Evolutionary conservation across 73 alveolate species (phyloP), one percentile per base, ranked within the genome.

Genomic region (Blepharisma stoltei): DNA sequence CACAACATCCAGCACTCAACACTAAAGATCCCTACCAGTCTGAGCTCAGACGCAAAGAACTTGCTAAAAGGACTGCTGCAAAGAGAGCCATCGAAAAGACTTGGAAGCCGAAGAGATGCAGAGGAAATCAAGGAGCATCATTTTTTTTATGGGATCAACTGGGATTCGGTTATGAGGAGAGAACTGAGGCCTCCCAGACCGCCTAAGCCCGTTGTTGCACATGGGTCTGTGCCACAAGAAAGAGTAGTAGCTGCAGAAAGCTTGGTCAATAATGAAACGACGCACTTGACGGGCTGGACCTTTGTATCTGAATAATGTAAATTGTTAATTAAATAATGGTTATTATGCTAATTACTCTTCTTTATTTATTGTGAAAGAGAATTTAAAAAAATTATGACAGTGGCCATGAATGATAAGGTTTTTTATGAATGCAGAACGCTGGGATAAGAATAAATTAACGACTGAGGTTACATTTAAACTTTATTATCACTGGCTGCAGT

Each of bases 1-100:
- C 90, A 95, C 68, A 95, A 93, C 78, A 95, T 95, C 23, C 88
- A 90, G 78, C 86, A 81, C 79, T 97, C 97, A 6, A 91, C 83
- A 54, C 80, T 95, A 48, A 88, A 93, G 67, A 86, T 95, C 7
- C 97, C 98, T 1, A 88, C 89, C 55, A 78, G 85, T 75, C 71
- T 94, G 27, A 54, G 90, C 7, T 83, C 81, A 54, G 96, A 88
- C 11, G 94, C 97, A 8, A 89, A 92, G 79, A 91, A 77, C 73
- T 79, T 95, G 38, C 69, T 95, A 67, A 77, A 50, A 79, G 78
- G 76, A 84, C 78, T 92, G 69, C 82, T 92, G 49, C 73, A 81
- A 69, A 89, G 82, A 78, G 87, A 92, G 70, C 93, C 98, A 0
- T 46, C 71, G 82, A 87, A 87, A 77, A 81, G 98, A 77, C 71